Base-by-base conservation (phyloP, 768 basidiomycete species). In the Termitomyces titanicus region DNA sequence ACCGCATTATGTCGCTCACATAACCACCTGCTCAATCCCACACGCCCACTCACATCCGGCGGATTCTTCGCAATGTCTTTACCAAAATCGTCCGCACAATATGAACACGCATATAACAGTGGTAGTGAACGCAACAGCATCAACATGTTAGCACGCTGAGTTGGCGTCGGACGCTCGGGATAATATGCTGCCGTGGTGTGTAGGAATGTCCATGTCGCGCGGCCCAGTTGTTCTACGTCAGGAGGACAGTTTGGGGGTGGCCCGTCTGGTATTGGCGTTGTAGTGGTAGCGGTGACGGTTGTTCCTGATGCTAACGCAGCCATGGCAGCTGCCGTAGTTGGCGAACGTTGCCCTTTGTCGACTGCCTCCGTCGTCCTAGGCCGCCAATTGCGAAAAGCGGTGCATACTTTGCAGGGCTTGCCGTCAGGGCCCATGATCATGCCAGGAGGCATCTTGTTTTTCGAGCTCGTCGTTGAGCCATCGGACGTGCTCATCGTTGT, bases 131-230 rank as follows among this genome's bases (percentile, higher is more conserved):
- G 80, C 13, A 98, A 72, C 24, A 98, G 78, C 63, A 80, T 77
- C 33, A 92, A 74, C 94, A 98, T 98, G 60, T 90, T 85, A 27
- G 83, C 79, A 54, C 89, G 86, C 63, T 96, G 92, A 6, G 74
- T 73, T 1, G 84, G 77, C 0, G 86, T 83, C 0, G 96, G 92
- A 15, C 74, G 71, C n/a, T 87, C 83, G 25, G 96, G 94, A 72
- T 94, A 98, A 71, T 98, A 97, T 20, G 96, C 93, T 0, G 94
- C 95, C 5, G 96, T 88, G 9, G 94, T 87, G 66, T 98, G 96
- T 31, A 98, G 78, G 80, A 98, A 98, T 15, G 94, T 88, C 96
- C 96, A 98, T 1, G 96, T 96, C 43, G 95, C 89, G 47, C 85
- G 84, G 2, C 96, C 96, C 47, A 98, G 86, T 55, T 84, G 79